phyloP scores from a whole-genome alignment of 306 rosid species.

The Ormosia semicastrata region DNA sequence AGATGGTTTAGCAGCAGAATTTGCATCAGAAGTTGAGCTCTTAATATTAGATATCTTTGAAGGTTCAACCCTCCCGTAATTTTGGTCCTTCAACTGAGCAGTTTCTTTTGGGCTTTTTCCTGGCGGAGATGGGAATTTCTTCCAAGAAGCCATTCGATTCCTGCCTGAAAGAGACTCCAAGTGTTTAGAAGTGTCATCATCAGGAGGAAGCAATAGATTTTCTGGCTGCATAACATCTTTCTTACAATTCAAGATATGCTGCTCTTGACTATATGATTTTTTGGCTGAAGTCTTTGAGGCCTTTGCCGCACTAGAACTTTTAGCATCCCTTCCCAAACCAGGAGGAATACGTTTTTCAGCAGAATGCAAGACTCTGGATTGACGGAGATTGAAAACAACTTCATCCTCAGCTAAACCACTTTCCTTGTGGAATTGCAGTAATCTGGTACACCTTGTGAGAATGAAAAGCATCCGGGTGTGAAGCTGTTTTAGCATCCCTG shows the following conservation, averaged over 20 bases:
- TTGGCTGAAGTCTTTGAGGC: conserved; percentile 62
- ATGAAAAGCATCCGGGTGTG: conserved; percentile 96
- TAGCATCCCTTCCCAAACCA: conserved; percentile 55
- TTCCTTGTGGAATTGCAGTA: conserved; percentile 96
- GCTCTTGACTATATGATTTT: conserved; percentile 94
- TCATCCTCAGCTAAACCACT: conserved; percentile 90
- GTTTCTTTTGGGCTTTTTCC: conserved; percentile 57
- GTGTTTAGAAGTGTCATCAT: conserved; percentile 54
- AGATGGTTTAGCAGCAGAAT: conserved; percentile 59
- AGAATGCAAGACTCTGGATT: conserved; percentile 71
- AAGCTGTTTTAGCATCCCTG: conserved; percentile 90
- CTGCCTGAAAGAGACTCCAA: conserved; percentile 61
- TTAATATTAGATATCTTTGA: conserved; percentile 47
- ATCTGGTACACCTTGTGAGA: conserved; percentile 94
- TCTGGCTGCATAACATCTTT: conserved; percentile 48
- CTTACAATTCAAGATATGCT: conserved; percentile 61
- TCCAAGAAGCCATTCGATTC: conserved; percentile 85
- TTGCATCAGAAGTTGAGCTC: conserved; percentile 53
- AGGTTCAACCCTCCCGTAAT: conserved; percentile 55
- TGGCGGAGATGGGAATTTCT: conserved; percentile 73
- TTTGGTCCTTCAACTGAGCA: conserved; percentile 58
- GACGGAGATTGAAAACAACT: conserved; percentile 75
- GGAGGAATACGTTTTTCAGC: conserved; percentile 73
- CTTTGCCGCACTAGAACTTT: conserved; percentile 54
- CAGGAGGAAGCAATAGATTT: conserved; percentile 41